These are phyloP conservation scores for Discostella stelligeroides DNA, from an alignment of 108 stramenopile genomes.

Conservation along the genomic window DNA sequence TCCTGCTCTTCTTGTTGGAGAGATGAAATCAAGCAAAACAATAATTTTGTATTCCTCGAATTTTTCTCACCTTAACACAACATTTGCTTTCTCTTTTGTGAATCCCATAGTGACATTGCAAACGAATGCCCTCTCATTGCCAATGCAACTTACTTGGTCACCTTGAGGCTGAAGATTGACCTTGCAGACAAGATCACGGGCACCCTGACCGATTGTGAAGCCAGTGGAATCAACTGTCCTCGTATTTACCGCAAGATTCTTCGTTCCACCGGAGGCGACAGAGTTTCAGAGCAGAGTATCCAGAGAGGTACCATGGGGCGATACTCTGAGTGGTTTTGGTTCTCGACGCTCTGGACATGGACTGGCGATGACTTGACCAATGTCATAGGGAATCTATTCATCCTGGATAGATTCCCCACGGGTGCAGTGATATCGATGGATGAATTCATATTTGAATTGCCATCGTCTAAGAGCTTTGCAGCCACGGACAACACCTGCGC, in stretches of 20 bases:
- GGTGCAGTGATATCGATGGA: constrained; percentile 52
- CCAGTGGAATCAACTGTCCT: constrained; percentile 19
- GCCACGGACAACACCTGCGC: constrained; percentile 38
- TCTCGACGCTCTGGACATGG: constrained; percentile 45
- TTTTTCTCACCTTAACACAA: constrained; percentile 35
- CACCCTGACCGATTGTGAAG: constrained; percentile 27
- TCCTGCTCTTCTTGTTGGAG: neutral
- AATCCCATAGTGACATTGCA: constrained; percentile 3
- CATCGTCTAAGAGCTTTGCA: constrained; percentile 48
- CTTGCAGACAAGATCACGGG: constrained; percentile 24
- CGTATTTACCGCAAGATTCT: constrained; percentile 30
- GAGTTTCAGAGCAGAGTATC: neutral
- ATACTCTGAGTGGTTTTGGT: constrained; percentile 56
- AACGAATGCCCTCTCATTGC: constrained; percentile 30
- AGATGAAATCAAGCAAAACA: neutral
- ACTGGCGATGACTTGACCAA: constrained; percentile 20
- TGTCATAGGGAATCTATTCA: constrained; percentile 46
- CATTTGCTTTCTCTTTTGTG: neutral
- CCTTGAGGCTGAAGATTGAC: constrained; percentile 50
- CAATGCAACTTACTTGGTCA: constrained; percentile 44
- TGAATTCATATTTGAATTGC: constrained; percentile 49
- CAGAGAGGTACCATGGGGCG: constrained; percentile 23
- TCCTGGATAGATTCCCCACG: constrained; percentile 42
- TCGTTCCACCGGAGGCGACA: neutral
- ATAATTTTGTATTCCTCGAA: neutral